Evolutionary conservation across 23 red algal genomes (phyloP).

Genomic region (Cyanidioschyzon merolae): DNA sequence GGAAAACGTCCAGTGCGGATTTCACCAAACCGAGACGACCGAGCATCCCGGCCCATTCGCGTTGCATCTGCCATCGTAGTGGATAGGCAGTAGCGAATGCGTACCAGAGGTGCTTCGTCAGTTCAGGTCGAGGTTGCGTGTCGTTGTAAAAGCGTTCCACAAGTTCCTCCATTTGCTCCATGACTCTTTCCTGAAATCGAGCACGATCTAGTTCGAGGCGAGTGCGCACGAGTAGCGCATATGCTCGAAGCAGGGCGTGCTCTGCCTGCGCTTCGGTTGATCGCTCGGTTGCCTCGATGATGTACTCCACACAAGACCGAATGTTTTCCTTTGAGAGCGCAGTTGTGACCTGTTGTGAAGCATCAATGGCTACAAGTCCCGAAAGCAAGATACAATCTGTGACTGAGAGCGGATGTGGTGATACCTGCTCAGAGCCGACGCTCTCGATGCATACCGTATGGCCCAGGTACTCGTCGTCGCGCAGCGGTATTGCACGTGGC

Average conservation of each 20-base stretch:
- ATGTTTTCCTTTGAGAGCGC: conserved; percentile 27
- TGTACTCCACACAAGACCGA: conserved; percentile 34
- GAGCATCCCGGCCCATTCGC: conserved; percentile 58
- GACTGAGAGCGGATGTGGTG: neutral
- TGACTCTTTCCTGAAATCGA: conserved; percentile 56
- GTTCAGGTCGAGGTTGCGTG: conserved; percentile 2
- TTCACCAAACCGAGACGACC: conserved; percentile 85
- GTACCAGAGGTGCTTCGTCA: conserved; percentile 37
- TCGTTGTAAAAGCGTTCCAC: neutral
- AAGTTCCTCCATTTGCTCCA: conserved; percentile 77
- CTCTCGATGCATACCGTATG: conserved; percentile 29
- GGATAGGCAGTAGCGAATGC: conserved; percentile 48
- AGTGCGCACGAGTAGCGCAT: conserved; percentile 46
- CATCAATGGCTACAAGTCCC: neutral
- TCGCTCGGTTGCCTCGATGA: conserved; percentile 22
- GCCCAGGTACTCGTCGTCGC: conserved; percentile 68
- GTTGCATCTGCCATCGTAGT: conserved; percentile 64
- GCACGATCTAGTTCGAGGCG: conserved; percentile 46
- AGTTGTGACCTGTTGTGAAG: neutral
- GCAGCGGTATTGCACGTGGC: conserved; percentile 53
- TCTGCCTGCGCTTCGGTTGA: conserved; percentile 21
- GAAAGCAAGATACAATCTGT: neutral
- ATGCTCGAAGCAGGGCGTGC: conserved; percentile 33
- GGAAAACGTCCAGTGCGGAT: conserved; percentile 75
- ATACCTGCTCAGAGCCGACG: neutral